Conservation (phyloP, 768 basidiomycete genomes). For the Tricholoma hemisulphureum region DNA sequence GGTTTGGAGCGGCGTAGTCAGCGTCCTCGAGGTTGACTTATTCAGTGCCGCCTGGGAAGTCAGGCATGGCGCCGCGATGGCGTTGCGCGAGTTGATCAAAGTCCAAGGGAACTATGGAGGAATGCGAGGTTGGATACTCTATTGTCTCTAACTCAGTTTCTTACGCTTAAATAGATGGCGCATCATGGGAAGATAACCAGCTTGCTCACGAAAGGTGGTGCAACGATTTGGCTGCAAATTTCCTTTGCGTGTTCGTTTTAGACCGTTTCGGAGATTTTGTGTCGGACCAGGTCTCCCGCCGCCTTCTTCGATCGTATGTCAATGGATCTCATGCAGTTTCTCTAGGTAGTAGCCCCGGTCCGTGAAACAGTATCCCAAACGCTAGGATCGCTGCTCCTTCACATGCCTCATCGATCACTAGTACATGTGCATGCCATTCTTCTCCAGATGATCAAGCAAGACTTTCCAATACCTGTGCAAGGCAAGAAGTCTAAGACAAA, state of each 20-base stretch:
- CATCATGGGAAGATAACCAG: slow-evolving; percentile 56
- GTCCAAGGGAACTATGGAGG: slow-evolving; percentile 80
- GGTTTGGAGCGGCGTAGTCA: slow-evolving; percentile 85
- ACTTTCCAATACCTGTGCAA: slow-evolving; percentile 52
- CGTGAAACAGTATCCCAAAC: slow-evolving; percentile 96
- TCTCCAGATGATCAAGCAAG: slow-evolving; percentile 91
- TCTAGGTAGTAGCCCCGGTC: slow-evolving; percentile 87
- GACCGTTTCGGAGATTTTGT: slow-evolving; percentile 99
- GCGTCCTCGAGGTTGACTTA: slow-evolving; percentile 77
- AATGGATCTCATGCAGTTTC: neutral
- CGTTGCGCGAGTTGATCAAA: slow-evolving; percentile 83
- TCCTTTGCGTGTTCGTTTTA: slow-evolving; percentile 86
- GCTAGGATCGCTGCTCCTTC: slow-evolving; percentile 81
- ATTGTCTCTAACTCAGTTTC: neutral
- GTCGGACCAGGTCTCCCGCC: slow-evolving; percentile 67
- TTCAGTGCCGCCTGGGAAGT: slow-evolving; percentile 90
- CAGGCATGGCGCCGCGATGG: slow-evolving; percentile 91
- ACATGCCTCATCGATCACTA: slow-evolving; percentile 82
- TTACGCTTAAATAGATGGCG: slow-evolving; percentile 40
- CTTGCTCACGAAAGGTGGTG: slow-evolving; percentile 82
- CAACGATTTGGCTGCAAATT: slow-evolving; percentile 80
- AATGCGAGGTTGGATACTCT: slow-evolving; percentile 57
- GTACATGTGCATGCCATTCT: slow-evolving; percentile 79
- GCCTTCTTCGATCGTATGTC: neutral
- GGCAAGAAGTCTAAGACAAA: slow-evolving; percentile 29